phyloP scores from a whole-genome alignment of 495 filamentous ascomycete genomes.

The Amniculicola lignicola region DNA sequence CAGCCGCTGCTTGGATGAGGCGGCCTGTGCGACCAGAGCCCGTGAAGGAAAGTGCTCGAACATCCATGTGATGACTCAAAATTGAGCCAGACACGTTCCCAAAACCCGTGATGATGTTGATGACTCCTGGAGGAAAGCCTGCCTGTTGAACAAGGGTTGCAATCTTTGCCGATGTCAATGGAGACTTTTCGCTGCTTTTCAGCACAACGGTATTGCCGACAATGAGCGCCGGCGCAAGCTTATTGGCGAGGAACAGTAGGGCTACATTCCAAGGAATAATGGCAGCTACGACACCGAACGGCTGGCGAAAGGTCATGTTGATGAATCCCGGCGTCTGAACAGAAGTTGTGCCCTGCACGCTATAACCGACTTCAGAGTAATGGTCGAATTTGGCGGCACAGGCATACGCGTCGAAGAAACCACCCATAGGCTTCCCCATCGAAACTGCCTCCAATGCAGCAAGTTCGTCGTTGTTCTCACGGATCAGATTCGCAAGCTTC shows the following conservation, averaged over 20 bases:
- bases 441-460: conserved; percentile 53
- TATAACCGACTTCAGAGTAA: conserved; percentile 32
- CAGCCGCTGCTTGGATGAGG: conserved; percentile 27
- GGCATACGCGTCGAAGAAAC: conserved; percentile 40
- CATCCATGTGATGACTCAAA: conserved; percentile 38
- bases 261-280: conserved; percentile 46
- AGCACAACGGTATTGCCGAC: conserved; percentile 41
- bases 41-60: conserved; percentile 32
- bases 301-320: conserved; percentile 40
- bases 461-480: conserved; percentile 48
- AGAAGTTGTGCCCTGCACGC: conserved; percentile 34
- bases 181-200: conserved; percentile 43
- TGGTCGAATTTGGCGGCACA: conserved; percentile 30
- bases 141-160: conserved; percentile 38
- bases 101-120: conserved; percentile 42
- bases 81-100: conserved; percentile 36
- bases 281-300: conserved; percentile 40
- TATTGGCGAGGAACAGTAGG: conserved; percentile 34
- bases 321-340: conserved; percentile 37
- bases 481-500: conserved; percentile 52
- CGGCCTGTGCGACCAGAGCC: conserved; percentile 35
- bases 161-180: conserved; percentile 38
- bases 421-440: conserved; percentile 48
- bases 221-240: conserved; percentile 39
- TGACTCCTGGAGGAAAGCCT: conserved; percentile 42